Conservation (phyloP, 345 rosid species). For the Hibiscus mutabilis region DNA sequence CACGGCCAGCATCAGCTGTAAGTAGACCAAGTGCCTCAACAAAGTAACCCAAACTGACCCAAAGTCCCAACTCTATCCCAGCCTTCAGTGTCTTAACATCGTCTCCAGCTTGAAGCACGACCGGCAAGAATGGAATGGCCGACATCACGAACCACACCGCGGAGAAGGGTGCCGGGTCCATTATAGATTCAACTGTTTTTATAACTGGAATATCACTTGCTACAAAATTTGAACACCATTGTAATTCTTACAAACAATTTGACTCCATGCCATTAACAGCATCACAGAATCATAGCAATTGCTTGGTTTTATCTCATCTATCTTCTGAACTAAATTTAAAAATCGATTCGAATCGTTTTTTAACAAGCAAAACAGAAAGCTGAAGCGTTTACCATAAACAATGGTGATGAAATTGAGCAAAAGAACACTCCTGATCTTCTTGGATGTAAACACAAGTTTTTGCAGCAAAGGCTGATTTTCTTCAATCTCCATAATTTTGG, state of each 20-base stretch:
- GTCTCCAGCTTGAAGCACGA: conserved; percentile 31
- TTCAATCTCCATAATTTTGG: not conserved
- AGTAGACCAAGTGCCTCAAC: conserved; percentile 52
- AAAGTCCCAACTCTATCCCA: conserved; percentile 59
- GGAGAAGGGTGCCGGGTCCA: conserved; percentile 47
- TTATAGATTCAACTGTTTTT: conserved; percentile 46
- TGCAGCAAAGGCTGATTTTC: conserved; percentile 28
- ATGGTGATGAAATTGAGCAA: conserved; percentile 47
- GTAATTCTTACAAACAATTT: not conserved
- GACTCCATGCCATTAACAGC: not conserved
- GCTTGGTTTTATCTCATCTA: not conserved
- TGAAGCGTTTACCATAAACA: conserved; percentile 36
- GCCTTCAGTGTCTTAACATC: conserved; percentile 43
- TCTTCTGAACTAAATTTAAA: not conserved
- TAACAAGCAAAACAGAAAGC: not conserved
- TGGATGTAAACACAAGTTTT: conserved; percentile 35
- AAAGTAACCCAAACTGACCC: conserved; percentile 55
- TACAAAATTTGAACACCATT: conserved; percentile 19
- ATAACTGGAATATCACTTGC: conserved; percentile 56
- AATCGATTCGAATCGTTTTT: not conserved
- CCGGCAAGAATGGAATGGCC: conserved; percentile 51
- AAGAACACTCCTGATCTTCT: conserved; percentile 41
- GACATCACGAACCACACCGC: conserved; percentile 45
- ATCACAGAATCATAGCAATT: not conserved
- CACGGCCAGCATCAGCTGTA: conserved; percentile 60